Conservation (phyloP, 805 yeast genomes). For the Yamadazyma philogaea region DNA sequence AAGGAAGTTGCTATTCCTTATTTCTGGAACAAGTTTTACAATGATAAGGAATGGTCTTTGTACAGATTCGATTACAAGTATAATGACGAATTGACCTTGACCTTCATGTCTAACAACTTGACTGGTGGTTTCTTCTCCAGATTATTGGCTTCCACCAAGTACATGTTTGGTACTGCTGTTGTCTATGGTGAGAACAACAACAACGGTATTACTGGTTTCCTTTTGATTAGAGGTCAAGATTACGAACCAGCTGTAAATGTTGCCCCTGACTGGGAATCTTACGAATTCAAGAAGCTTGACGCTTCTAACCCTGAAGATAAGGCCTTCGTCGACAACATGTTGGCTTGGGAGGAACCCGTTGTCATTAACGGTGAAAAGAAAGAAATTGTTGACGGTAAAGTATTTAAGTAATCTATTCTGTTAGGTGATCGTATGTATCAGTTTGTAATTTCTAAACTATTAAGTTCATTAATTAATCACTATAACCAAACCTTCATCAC, state of each 20-base stretch:
- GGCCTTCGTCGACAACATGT: constrained; percentile 81
- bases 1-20: constrained; percentile 92
- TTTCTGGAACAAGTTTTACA: constrained; percentile 92
- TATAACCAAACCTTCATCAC: no score
- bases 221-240: constrained; percentile 95
- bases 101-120: constrained; percentile 98
- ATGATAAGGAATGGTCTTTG: constrained; percentile 89
- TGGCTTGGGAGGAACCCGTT: constrained; percentile 98
- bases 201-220: constrained; percentile 95
- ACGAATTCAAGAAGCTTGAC: constrained; percentile 79
- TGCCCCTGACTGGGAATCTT: constrained; percentile 99
- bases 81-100: constrained; percentile 94
- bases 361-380: constrained; percentile 70
- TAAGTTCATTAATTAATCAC: not conserved
- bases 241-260: constrained; percentile 88
- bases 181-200: constrained; percentile 98
- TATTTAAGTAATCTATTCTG: constrained; percentile 63
- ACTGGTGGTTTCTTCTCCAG: constrained; percentile 98
- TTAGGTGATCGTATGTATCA: not conserved
- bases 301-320: constrained; percentile 71
- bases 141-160: constrained; percentile 86
- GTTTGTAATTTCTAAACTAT: not conserved
- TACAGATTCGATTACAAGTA: constrained; percentile 96
- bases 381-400: constrained; percentile 97
- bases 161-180: constrained; percentile 88